Conservation (phyloP, 2,329 filamentous ascomycete genomes). For the Fusarium austroafricanum region DNA sequence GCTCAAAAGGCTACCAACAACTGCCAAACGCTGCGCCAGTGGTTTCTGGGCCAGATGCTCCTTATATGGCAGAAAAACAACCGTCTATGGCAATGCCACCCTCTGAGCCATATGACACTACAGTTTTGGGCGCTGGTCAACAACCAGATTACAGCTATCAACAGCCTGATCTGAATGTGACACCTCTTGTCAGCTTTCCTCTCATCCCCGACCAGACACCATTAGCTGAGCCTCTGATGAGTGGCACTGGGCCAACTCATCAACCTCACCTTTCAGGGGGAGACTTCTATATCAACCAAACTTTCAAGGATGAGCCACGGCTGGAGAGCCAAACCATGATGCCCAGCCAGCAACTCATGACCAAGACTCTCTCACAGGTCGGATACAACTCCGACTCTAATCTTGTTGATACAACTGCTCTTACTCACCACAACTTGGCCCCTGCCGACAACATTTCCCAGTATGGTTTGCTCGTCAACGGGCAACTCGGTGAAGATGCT, state of each 20-base stretch:
- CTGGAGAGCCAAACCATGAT: conserved; percentile 32
- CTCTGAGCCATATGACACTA: conserved; percentile 34
- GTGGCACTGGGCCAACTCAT: conserved; percentile 24
- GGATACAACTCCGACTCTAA: conserved; percentile 34
- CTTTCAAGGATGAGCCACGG: conserved; percentile 39
- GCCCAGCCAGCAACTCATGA: conserved; percentile 29
- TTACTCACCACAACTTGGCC: conserved; percentile 32
- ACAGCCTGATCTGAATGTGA: conserved; percentile 32
- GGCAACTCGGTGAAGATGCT: conserved; percentile 21
- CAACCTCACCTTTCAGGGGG: conserved; percentile 31
- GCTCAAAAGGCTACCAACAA: conserved; percentile 51
- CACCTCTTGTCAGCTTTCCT: conserved; percentile 40
- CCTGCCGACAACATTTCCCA: conserved; percentile 27
- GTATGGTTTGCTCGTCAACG: conserved; percentile 33
- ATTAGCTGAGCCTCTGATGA: conserved; percentile 32
- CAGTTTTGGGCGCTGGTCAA: conserved; percentile 25
- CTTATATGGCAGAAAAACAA: conserved; percentile 50
- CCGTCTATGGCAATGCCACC: conserved; percentile 39
- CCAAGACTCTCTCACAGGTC: conserved; percentile 34
- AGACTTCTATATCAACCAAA: conserved; percentile 36
- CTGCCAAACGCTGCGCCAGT: conserved; percentile 42
- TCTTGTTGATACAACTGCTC: conserved; percentile 21
- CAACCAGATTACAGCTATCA: conserved; percentile 31
- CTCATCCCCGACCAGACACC: conserved; percentile 35
- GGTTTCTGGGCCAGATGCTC: conserved; percentile 47